Evolutionary conservation across 1,284 basidiomycete species (phyloP).

Genomic region (Cryptococcus wingfieldii): DNA sequence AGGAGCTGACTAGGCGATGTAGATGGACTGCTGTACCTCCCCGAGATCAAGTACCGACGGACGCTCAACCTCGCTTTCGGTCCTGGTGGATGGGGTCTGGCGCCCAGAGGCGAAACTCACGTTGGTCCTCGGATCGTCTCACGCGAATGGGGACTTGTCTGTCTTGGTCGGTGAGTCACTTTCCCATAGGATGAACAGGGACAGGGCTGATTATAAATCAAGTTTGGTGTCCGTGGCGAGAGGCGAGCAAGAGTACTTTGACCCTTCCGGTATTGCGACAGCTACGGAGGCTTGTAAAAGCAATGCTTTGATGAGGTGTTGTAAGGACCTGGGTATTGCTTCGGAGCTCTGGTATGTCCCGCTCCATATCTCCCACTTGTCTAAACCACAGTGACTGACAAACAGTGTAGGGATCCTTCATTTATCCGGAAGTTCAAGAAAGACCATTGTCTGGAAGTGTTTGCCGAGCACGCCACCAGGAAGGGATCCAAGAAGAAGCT

Average conservation of each 20-base stretch:
- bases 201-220: not conserved
- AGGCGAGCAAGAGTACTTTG: constrained; percentile 97
- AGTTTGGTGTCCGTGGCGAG: constrained; percentile 87
- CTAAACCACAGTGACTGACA: not conserved
- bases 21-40: constrained; percentile 94
- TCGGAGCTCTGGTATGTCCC: constrained; percentile 84
- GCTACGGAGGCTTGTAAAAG: constrained; percentile 94
- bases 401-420: constrained; percentile 73
- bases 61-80: constrained; percentile 92
- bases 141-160: constrained; percentile 91
- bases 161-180: constrained; percentile 70
- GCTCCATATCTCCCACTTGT: not conserved
- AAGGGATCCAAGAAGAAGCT: constrained; percentile 83
- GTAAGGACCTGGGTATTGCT: constrained; percentile 93
- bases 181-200: not conserved
- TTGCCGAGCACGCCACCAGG: constrained; percentile 70
- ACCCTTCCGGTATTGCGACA: constrained; percentile 83
- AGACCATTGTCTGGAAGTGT: constrained; percentile 79
- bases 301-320: constrained; percentile 96
- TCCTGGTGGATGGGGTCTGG: constrained; percentile 95
- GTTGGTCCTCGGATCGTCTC: constrained; percentile 85
- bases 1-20: constrained; percentile 5
- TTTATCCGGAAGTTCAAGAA: constrained; percentile 92
- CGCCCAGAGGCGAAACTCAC: constrained; percentile 86
- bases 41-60: constrained; percentile 97